These are phyloP conservation scores for Neopestalotiopsis clavispora DNA, from an alignment of 2,329 filamentous ascomycete species.

Conservation along the genomic window DNA sequence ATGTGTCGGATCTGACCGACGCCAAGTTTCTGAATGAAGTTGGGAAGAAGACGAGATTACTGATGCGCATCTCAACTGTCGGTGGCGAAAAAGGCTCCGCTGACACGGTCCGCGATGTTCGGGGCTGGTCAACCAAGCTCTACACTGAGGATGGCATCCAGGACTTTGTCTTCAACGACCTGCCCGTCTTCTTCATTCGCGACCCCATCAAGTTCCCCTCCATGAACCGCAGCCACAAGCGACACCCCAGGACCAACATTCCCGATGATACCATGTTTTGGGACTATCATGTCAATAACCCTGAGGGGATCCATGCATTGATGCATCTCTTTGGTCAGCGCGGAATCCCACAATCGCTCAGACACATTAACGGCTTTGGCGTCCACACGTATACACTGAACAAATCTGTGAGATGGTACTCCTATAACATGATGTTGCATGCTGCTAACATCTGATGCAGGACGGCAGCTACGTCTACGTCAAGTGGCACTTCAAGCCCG, in stretches of 20 bases:
- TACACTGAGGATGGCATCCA: conserved; percentile 76
- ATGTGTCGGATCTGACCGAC: conserved; percentile 53
- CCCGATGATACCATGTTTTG: conserved; percentile 54
- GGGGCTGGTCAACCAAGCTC: conserved; percentile 77
- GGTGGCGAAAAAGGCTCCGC: conserved; percentile 72
- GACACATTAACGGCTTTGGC: conserved; percentile 71
- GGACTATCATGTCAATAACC: conserved; percentile 66
- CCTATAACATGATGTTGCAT: too few relatives aligned
- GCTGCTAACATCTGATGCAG: background rate
- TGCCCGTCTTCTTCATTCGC: conserved; percentile 76
- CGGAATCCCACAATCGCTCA: conserved; percentile 67
- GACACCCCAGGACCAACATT: conserved; percentile 2
- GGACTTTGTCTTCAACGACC: conserved; percentile 76
- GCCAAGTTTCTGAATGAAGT: conserved; percentile 53
- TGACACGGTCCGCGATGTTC: conserved; percentile 72
- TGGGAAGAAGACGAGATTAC: conserved; percentile 64
- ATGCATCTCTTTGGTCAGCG: conserved; percentile 71
- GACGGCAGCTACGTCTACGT: conserved; percentile 69
- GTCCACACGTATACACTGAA: conserved; percentile 71
- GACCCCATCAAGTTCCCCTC: conserved; percentile 76
- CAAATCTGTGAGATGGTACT: conserved; percentile 60
- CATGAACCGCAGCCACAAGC: conserved; percentile 65
- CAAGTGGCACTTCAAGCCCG: conserved; percentile 49
- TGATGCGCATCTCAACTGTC: conserved; percentile 72
- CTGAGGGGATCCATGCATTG: conserved; percentile 66